A percentile compares a stretch with the other conserved stretches of the same genome.
These are phyloP conservation scores for Aspergillus arachidicola DNA, from an alignment of 2,329 filamentous ascomycete genomes.

Conservation along the genomic window DNA sequence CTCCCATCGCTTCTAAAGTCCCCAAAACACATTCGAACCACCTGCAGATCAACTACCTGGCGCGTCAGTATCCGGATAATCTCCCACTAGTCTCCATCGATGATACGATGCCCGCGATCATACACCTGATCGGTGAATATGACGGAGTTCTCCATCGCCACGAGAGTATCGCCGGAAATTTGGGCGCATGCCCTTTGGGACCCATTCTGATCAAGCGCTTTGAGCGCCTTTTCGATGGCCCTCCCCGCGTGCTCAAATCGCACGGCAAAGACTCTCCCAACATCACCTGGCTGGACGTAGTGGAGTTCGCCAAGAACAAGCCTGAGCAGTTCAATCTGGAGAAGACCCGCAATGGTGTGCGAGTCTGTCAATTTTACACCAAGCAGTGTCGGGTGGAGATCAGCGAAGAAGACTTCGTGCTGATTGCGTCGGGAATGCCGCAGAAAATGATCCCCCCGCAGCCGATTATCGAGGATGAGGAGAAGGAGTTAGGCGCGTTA, in stretches of 20 bases:
- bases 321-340: slow-evolving; percentile 76
- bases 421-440: slow-evolving; percentile 80
- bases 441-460: slow-evolving; percentile 80
- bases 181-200: slow-evolving; percentile 80
- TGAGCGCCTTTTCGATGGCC: slow-evolving; percentile 81
- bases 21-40: slow-evolving; percentile 60
- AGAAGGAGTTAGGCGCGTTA: slow-evolving; percentile 79
- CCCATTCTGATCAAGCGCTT: slow-evolving; percentile 84
- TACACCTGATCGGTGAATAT: slow-evolving; percentile 75
- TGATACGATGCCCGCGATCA: slow-evolving; percentile 73
- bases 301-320: slow-evolving; percentile 79
- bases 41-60: slow-evolving; percentile 69
- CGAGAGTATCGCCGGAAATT: slow-evolving; percentile 82
- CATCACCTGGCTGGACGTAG: slow-evolving; percentile 82
- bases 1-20: slow-evolving; percentile 50
- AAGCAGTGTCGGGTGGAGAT: slow-evolving; percentile 84
- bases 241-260: slow-evolving; percentile 68
- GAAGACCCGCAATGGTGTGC: slow-evolving; percentile 67
- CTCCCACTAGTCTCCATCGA: slow-evolving; percentile 64
- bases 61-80: slow-evolving; percentile 63
- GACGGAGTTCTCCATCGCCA: slow-evolving; percentile 82
- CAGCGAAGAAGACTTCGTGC: slow-evolving; percentile 80
- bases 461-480: slow-evolving; percentile 82
- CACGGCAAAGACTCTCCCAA: slow-evolving; percentile 62
- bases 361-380: slow-evolving; percentile 78